Conservation (phyloP, 2,329 filamentous ascomycete genomes). For the Monilinia polystroma region DNA sequence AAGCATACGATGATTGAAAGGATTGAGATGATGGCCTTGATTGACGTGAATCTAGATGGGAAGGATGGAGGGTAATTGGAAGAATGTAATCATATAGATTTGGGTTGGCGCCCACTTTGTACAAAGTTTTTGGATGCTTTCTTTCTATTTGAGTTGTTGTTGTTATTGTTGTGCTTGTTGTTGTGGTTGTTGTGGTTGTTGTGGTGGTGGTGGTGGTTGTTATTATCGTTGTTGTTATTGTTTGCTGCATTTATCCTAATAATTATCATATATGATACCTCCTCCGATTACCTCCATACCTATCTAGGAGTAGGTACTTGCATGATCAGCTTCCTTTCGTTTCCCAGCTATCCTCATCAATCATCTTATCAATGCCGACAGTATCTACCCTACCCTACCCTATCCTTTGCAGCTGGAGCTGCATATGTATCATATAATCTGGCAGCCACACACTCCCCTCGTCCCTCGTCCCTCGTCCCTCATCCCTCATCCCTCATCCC, state of each 20-base stretch:
- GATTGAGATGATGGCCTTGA: background rate
- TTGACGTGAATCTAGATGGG: background rate
- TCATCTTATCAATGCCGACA: no score
- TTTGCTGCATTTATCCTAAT: background rate
- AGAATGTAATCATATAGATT: background rate
- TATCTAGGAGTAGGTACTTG: background rate
- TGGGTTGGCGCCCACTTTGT: background rate
- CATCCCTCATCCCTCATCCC: background rate
- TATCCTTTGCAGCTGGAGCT: background rate
- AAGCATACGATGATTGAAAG: slow-evolving; percentile 24
- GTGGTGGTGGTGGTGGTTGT: background rate
- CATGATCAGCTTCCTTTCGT: background rate
- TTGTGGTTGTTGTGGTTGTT: background rate
- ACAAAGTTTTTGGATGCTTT: background rate
- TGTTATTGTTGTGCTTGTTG: background rate
- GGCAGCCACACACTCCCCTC: background rate
- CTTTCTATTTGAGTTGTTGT: background rate
- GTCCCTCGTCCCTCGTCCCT: background rate
- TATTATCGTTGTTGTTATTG: background rate
- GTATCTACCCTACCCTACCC: background rate
- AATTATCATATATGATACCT: background rate
- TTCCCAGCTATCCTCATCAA: background rate
- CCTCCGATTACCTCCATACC: no score
- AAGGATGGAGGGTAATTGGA: background rate
- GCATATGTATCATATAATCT: background rate